Evolutionary conservation across 805 yeast species (phyloP), one percentile per base, ranked within the genome.

Genomic region (Candida berthetii): DNA sequence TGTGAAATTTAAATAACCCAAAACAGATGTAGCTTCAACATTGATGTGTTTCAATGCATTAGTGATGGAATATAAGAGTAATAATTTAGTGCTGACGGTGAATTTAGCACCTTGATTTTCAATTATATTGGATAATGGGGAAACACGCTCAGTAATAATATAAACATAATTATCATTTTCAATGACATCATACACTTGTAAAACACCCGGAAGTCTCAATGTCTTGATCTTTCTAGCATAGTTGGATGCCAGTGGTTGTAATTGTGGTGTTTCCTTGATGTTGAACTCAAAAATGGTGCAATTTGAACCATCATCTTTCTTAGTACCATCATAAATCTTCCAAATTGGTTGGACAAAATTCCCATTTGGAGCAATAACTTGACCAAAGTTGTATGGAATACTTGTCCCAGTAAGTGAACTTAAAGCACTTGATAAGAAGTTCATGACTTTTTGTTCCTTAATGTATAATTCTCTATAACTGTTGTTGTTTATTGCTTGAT

Each of bases 211-310:
- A 13, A 82, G 65, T 43, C 79, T 71, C 51, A 85, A 65, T 17
- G 76, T 66, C 54, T 80, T 77, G 47, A 77, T 64, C 53, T 75
- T 69, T 36, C 55, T 62, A 14, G 64, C 58, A 42, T 71, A 65
- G 53, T 75, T 78, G 38, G 54, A 57, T 7, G 78, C 80, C 33
- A 72, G 50, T 7, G 63, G 60, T 10, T 57, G 42, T 39, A 46
- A 61, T 33, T 58, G 61, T 17, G 51, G 51, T 8, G 71, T 65
- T 38, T 69, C 64, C 39, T 55, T 66, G 35, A 74, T 56, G 44
- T 76, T 79, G 52, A 79, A 82, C 51, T 76, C 82, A 55, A 87
- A 86, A 14, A 86, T 71, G 0, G 91, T 70, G 28, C 83, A 82
- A 8, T 66, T 60, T 2, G 73, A 41, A 19, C 65, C 61, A 43